Conservation (phyloP, 2,329 filamentous ascomycete genomes). For the Anthostomella pinea region DNA sequence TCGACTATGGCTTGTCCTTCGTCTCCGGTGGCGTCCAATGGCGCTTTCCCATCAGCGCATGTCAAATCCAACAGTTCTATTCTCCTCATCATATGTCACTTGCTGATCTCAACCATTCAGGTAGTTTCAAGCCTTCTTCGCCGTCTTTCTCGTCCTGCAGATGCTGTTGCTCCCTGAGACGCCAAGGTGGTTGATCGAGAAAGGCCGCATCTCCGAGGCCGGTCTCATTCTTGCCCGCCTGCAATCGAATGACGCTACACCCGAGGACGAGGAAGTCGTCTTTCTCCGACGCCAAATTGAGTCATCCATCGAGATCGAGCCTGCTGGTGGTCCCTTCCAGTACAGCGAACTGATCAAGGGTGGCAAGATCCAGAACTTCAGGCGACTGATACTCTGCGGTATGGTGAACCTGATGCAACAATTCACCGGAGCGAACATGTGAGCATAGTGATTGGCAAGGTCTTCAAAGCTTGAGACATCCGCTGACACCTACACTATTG, state of each 20-base stretch:
- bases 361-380: constrained; percentile 25
- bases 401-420: constrained; percentile 29
- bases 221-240: constrained; percentile 15
- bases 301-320: constrained; percentile 16
- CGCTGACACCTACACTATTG: too few relatives aligned
- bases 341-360: constrained; percentile 20
- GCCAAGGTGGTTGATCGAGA: constrained; percentile 34
- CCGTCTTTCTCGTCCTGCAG: constrained; percentile 35
- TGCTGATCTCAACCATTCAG: too few relatives aligned
- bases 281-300: constrained; percentile 16
- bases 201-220: constrained; percentile 32
- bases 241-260: constrained; percentile 11
- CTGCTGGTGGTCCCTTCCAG: constrained; percentile 19
- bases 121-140: constrained; percentile 40
- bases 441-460: too few relatives aligned
- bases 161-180: constrained; percentile 37
- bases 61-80: too few relatives aligned
- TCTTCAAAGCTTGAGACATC: too few relatives aligned
- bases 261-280: constrained; percentile 18
- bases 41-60: constrained; percentile 43
- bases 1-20: constrained; percentile 12
- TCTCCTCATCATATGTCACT: too few relatives aligned
- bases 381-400: constrained; percentile 24
- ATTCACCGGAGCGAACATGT: constrained; percentile 27
- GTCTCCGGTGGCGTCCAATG: constrained; percentile 25